Conservation (phyloP, 805 yeast species). For the Yarrowia phangngaensis region DNA sequence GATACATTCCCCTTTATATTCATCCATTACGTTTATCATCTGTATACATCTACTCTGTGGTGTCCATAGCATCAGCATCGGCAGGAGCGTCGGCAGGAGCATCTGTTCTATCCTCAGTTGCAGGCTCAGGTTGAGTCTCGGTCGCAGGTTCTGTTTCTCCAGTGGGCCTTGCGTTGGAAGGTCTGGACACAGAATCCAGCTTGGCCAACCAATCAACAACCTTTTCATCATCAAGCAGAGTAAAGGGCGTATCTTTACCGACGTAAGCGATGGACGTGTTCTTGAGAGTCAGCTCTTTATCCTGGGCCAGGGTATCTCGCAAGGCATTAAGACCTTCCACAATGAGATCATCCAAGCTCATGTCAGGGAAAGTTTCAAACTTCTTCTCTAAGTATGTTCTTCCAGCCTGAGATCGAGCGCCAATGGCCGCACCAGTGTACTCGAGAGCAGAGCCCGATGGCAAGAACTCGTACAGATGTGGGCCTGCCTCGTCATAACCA, state of each 20-base stretch:
- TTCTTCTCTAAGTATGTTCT: slow-evolving; percentile 91
- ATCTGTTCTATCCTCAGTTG: slow-evolving; percentile 17
- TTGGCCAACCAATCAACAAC: slow-evolving; percentile 79
- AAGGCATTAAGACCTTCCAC: slow-evolving; percentile 84
- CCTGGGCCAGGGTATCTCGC: slow-evolving; percentile 91
- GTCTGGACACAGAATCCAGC: slow-evolving; percentile 63
- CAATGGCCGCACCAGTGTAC: slow-evolving; percentile 90
- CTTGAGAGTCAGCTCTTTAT: slow-evolving; percentile 76
- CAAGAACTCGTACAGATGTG: slow-evolving; percentile 90
- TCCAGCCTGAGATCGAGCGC: slow-evolving; percentile 98
- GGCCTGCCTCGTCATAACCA: slow-evolving; percentile 91
- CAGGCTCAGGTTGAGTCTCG: slow-evolving; percentile 12
- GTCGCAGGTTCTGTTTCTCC: slow-evolving; percentile 31
- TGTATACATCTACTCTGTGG: slow-evolving; percentile 13
- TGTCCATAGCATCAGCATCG: slow-evolving; percentile 24
- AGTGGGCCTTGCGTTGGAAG: slow-evolving; percentile 39
- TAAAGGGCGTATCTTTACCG: slow-evolving; percentile 73
- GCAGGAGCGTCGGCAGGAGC: slow-evolving; percentile 20
- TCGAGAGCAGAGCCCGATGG: slow-evolving; percentile 94
- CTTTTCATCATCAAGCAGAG: slow-evolving; percentile 77
- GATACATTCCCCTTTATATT: neutral
- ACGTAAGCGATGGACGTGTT: slow-evolving; percentile 92
- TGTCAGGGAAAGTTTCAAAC: slow-evolving; percentile 59
- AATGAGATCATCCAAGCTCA: slow-evolving; percentile 67
- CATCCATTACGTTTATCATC: neutral